These are phyloP conservation scores for Sporothrix euskadiensis DNA, from an alignment of 2,329 filamentous ascomycete species.

Conservation along the genomic window DNA sequence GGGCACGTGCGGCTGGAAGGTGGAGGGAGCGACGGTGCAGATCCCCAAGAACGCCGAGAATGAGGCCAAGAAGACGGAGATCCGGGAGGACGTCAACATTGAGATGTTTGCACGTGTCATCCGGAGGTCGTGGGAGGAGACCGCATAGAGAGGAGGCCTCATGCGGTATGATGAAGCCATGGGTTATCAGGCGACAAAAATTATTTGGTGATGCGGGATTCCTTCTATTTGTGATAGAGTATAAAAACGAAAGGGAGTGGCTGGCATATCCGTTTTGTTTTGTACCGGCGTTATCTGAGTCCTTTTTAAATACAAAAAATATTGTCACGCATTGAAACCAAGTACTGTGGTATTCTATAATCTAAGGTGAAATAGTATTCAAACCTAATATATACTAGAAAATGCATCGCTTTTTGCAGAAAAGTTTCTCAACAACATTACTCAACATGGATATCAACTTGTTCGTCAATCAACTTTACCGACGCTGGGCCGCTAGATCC, in stretches of 20 bases:
- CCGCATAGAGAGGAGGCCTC: constrained; percentile 48
- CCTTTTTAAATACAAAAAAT: constrained; percentile 15
- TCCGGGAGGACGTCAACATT: constrained; percentile 91
- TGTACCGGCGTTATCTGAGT: constrained; percentile 24
- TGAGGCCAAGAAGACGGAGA: constrained; percentile 93
- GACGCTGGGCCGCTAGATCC: constrained; percentile 55
- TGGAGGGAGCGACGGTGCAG: constrained; percentile 65
- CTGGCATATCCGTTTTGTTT: constrained; percentile 21
- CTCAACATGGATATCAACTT: neutral
- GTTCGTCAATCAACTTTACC: constrained; percentile 30
- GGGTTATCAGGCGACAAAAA: constrained; percentile 21
- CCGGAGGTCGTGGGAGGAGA: constrained; percentile 82
- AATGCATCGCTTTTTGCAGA: neutral
- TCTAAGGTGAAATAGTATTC: neutral
- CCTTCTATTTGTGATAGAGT: constrained; percentile 13
- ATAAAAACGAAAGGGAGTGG: constrained; percentile 20
- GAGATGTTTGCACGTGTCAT: constrained; percentile 82
- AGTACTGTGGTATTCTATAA: neutral
- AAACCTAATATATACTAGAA: neutral
- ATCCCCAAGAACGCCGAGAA: constrained; percentile 95
- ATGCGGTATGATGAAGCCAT: constrained; percentile 1
- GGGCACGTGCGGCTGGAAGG: constrained; percentile 83
- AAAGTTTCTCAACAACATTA: neutral
- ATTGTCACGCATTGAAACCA: neutral
- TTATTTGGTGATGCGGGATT: constrained; percentile 15